Evolutionary conservation across 805 yeast species (phyloP).

Genomic region (Candida ortonii): DNA sequence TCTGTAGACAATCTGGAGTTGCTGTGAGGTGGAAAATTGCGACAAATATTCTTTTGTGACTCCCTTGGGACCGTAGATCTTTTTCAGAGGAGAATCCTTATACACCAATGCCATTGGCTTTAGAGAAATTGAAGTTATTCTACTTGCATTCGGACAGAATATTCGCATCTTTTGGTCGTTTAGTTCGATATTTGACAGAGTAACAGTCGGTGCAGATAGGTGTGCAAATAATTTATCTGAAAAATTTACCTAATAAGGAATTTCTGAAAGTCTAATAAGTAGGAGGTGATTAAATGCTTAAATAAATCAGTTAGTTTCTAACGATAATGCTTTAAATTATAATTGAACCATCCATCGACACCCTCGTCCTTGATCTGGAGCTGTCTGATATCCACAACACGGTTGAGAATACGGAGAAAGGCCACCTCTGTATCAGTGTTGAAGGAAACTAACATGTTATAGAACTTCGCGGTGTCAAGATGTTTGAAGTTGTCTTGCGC

Average conservation of each 20-base stretch:
- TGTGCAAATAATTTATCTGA: no score
- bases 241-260: no score
- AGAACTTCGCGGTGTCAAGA: conserved; percentile 5
- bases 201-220: no score
- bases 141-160: no score
- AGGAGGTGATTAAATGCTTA: no score
- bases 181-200: no score
- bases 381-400: conserved; percentile 17
- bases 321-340: conserved; percentile 16
- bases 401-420: conserved; percentile 21
- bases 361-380: conserved; percentile 21
- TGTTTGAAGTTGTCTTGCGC: conserved; percentile 9
- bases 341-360: conserved; percentile 26
- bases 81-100: conserved; percentile 14
- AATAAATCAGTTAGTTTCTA: no score
- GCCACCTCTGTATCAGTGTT: conserved; percentile 13
- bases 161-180: no score
- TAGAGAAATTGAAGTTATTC: no score
- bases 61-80: conserved; percentile 24
- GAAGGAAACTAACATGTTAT: conserved; percentile 1
- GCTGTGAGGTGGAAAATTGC: conserved; percentile 6
- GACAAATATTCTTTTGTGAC: conserved; percentile 14
- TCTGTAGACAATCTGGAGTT: conserved; percentile 19
- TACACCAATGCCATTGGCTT: conserved; percentile 4
- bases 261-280: no score